These are phyloP conservation scores for Theileria sp. DNA, from an alignment of 169 alveolate species.

Conservation along the genomic window DNA sequence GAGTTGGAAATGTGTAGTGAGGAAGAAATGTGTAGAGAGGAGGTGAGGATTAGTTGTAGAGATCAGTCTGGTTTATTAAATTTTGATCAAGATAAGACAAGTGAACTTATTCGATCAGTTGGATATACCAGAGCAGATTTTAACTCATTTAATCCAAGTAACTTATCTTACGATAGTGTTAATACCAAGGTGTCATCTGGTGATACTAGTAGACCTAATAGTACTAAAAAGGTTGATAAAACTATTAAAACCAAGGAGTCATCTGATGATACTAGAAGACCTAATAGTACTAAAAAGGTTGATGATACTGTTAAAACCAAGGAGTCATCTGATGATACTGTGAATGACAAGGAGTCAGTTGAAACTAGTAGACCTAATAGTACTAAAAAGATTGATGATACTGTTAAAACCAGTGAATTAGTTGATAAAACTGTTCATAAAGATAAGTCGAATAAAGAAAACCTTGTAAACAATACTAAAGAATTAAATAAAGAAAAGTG, in stretches of 20 bases:
- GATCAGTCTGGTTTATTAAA: not conserved
- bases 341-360: too few species aligned
- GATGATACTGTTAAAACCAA: not conserved
- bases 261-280: not conserved
- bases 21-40: conserved; percentile 14
- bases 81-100: not conserved
- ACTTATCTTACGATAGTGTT: too few species aligned
- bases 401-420: too few species aligned
- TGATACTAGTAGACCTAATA: not conserved
- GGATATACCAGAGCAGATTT: not conserved
- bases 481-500: not conserved
- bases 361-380: not conserved
- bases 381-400: not conserved
- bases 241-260: too few species aligned
- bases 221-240: not conserved
- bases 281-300: too few species aligned
- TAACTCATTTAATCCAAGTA: not conserved
- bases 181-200: not conserved
- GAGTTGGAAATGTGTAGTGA: too few species aligned
- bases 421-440: not conserved
- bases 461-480: not conserved
- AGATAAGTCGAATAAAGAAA: not conserved
- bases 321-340: not conserved
- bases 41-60: not conserved
- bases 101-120: not conserved